Evolutionary conservation across 2,329 filamentous ascomycete species (phyloP).

Genomic region (Domatiomyces globalis): DNA sequence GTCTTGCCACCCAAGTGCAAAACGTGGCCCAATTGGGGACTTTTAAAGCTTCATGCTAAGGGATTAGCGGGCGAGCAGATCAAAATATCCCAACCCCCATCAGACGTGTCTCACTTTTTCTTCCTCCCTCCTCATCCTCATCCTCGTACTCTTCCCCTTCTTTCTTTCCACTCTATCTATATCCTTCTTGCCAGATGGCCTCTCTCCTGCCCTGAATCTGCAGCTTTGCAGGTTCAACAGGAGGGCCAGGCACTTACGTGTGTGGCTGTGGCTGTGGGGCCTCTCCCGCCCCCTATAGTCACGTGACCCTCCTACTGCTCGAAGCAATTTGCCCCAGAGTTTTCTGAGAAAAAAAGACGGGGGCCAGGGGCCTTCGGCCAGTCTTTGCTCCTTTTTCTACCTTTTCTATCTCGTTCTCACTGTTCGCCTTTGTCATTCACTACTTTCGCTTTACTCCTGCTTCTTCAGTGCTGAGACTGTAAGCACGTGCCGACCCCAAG

Average conservation of each 20-base stretch:
- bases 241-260: background rate
- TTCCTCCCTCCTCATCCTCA: conserved; percentile 1
- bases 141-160: conserved; percentile 3
- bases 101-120: background rate
- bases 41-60: background rate
- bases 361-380: background rate
- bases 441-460: background rate
- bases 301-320: background rate
- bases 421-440: background rate
- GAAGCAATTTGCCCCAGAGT: background rate
- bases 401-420: background rate
- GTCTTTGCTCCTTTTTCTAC: background rate
- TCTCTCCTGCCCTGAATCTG: background rate
- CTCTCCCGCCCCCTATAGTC: background rate
- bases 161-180: background rate
- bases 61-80: too few relatives aligned
- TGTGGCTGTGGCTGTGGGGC: background rate
- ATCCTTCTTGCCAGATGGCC: background rate
- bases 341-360: background rate
- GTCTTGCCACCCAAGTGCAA: background rate
- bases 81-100: background rate
- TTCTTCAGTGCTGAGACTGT: background rate
- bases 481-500: background rate
- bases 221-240: conserved; percentile 1
- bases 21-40: conserved; percentile 11